Conservation (phyloP, 768 basidiomycete species). For the Lactifluus hygrophoroides region DNA sequence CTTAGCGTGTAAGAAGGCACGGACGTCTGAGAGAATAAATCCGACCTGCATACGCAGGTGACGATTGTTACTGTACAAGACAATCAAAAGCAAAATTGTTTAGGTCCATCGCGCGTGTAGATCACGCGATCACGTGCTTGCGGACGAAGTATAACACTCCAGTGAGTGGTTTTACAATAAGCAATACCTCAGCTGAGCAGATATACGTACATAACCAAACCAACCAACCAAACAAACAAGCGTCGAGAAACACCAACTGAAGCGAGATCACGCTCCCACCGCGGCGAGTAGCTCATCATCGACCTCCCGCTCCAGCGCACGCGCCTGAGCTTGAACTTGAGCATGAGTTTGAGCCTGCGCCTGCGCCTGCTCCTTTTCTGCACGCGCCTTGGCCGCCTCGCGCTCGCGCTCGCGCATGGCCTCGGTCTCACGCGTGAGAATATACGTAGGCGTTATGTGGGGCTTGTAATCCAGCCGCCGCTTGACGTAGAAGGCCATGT, state of each 20-base stretch:
- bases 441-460: constrained; percentile 13
- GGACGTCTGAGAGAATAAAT: too few species aligned
- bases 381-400: constrained; percentile 1
- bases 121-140: background rate
- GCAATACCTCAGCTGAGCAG: background rate
- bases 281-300: constrained; percentile 18
- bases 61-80: too few species aligned
- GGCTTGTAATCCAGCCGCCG: constrained; percentile 80
- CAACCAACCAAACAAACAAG: too few species aligned
- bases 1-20: too few species aligned
- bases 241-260: too few species aligned
- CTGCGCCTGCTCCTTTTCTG: constrained; percentile 9
- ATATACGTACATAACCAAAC: background rate
- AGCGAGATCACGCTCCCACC: background rate
- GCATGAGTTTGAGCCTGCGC: too few species aligned
- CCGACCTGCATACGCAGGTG: too few species aligned
- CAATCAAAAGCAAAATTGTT: too few species aligned
- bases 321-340: too few species aligned
- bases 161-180: too few species aligned
- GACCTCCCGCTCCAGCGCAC: constrained; percentile 15
- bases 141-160: too few species aligned
- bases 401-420: constrained; percentile 16
- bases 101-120: too few species aligned
- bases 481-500: constrained; percentile 96
- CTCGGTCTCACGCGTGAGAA: constrained; percentile 16